Conservation (phyloP, 345 rosid genomes). For the Lumnitzera racemosa region DNA sequence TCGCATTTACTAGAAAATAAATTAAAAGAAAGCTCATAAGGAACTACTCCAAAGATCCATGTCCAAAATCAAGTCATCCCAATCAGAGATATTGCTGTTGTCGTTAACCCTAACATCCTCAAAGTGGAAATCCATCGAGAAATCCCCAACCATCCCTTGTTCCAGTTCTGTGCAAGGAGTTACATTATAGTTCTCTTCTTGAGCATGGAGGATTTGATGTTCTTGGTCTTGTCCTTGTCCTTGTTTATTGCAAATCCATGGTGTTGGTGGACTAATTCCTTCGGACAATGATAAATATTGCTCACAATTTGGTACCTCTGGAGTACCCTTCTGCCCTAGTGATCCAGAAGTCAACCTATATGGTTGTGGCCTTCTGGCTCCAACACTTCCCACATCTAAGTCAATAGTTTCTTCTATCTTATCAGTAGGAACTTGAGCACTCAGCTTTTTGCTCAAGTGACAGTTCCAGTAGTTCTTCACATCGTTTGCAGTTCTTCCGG, state of each 20-base stretch:
- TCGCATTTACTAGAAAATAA: not conserved
- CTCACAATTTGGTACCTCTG: not conserved
- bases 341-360: not conserved
- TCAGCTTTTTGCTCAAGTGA: constrained; percentile 23
- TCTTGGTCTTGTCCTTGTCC: not conserved
- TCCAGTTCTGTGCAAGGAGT: not conserved
- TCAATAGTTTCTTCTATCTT: constrained; percentile 1
- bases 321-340: not conserved
- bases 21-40: not conserved
- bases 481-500: constrained; percentile 27
- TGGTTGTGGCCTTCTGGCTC: not conserved
- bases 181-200: too few relatives aligned
- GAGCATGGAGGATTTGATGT: not conserved
- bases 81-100: constrained; percentile 13
- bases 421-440: constrained; percentile 1
- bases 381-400: not conserved
- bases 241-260: not conserved
- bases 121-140: constrained; percentile 12
- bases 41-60: constrained; percentile 19
- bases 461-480: constrained; percentile 37
- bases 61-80: constrained; percentile 21
- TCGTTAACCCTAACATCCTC: constrained; percentile 13
- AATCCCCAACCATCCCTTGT: constrained; percentile 3
- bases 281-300: not conserved
- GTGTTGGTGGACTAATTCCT: not conserved